A percentile compares a stretch with the other conserved stretches of the same genome.
These are phyloP conservation scores for Cairneyella variabilis DNA, from an alignment of 495 filamentous ascomycete genomes.

Conservation along the genomic window DNA sequence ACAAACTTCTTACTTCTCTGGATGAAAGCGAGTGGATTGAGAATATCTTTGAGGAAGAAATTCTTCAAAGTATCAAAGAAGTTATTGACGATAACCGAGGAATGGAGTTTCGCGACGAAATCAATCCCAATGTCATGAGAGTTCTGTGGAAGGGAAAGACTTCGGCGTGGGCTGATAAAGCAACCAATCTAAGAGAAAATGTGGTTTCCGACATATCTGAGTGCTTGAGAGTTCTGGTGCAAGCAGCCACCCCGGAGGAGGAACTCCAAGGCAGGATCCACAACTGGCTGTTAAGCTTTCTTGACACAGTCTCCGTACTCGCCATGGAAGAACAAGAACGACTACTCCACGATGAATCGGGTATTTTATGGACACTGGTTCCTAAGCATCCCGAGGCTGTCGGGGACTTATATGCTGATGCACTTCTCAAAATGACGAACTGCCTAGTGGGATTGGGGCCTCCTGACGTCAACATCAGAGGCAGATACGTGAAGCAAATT, in stretches of 20 bases:
- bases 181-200: neutral
- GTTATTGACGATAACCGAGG: neutral
- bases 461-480: too few species aligned
- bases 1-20: neutral
- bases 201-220: neutral
- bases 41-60: neutral
- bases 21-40: neutral
- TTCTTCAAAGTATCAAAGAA: neutral
- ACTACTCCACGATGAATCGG: neutral
- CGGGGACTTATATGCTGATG: neutral
- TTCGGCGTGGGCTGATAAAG: neutral
- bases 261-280: neutral
- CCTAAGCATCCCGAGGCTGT: neutral
- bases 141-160: neutral
- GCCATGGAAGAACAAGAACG: neutral
- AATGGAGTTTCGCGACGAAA: neutral
- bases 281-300: neutral
- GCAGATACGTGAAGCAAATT: neutral
- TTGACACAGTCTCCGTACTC: neutral
- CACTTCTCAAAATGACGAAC: neutral
- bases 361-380: neutral
- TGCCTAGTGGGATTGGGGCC: too few species aligned
- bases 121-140: neutral
- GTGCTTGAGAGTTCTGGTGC: neutral
- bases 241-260: neutral